Base-by-base conservation (phyloP, 306 rosid species). In the Cicer pinnatifidum region DNA sequence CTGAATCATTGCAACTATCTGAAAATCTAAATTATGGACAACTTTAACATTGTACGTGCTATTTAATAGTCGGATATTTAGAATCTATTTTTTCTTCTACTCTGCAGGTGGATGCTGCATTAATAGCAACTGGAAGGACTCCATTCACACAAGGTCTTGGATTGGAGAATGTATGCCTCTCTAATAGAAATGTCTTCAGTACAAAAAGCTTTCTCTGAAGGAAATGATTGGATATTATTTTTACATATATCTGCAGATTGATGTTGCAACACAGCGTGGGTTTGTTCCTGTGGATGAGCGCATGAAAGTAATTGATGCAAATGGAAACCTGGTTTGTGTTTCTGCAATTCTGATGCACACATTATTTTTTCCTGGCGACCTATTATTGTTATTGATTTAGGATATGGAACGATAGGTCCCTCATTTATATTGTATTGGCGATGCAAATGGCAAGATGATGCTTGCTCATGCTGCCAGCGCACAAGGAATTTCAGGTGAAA, bases 391-490 rank as follows among this genome's bases (percentile, higher is more conserved):
- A 40, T 76, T 80, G 69, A 82, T 51, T n/a, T 19, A 79, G 71
- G 66, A 61, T 71, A 63, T 78, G 74, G 77, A 75, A 75, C 66
- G 23, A 39, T 74, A 94, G 98, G 97, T 91, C 59, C 98, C 98
- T 71, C 86, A 89, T 81, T 84, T 91, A 13, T 91, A 75, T 78
- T 94, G 98, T 86, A 91, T 94, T 71, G 97, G 97, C 47, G 98
- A 94, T 85, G 98, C 97, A 61, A 91, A 94, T 71, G 95, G 97
- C 73, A 91, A 94, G 88, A 87, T 94, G 96, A 94, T 94, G 98
- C 91, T 94, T 84, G 97, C 98, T 80, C 97, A 94, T 88, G 97
- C 97, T 74, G 97, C 95, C 74, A 94, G 96, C 28, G 97, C 98
- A 39, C 98, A 94, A 85, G 97, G 98, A 82, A 94, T 94, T 84